Base-by-base conservation (phyloP, 345 rosid genomes). In the Rhodamnia argentea region DNA sequence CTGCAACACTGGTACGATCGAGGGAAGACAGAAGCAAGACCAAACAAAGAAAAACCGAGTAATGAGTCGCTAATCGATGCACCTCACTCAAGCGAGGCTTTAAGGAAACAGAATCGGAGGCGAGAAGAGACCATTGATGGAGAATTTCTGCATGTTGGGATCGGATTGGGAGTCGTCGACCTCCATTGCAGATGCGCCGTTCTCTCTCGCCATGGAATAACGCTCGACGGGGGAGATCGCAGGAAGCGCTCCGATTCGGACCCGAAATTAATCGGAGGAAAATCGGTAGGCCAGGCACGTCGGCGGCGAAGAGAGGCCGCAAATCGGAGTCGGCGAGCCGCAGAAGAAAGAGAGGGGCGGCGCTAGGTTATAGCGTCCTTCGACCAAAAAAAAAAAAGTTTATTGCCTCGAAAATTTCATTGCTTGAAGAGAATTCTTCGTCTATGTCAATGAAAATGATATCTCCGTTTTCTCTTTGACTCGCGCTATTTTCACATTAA, bases 111-210 rank as follows among this genome's bases (percentile, higher is more conserved):
- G 15, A 56, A 58, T 16, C 50, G 23, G 76, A 59, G 47, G 56
- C 57, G 59, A 85, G 85, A 85, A 87, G 78, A 40, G 18, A 97
- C 99, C 99, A 83, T 95, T 94, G 87, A 94, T 92, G 51, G 98
- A 95, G 92, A 92, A 96, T 85, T 88, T 93, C 5, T 95, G 93
- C 85, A 87, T 88, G 94, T 91, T 92, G 92, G 90, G 96, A 58
- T 95, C 94, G 44, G 93, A 88, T 84, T 91, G 94, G 40, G 89
- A 88, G 89, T 87, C 94, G 89, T 95, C 99, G 88, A 95, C 89
- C 87, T 95, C 98, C 97, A 96, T 96, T 14, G 92, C 94, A 4
- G 92, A 70, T 22, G 78, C 76, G 76, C 78, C 78, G 47, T 70
- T 37, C 78, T 70, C 78, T 70, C 78, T 70, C 60, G 60, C 78